Percentiles rank a stretch among this genome's conserved stretches.
These are phyloP conservation scores for Paecilomyces formosus DNA, from an alignment of 2,329 filamentous ascomycete genomes.

Conservation along the genomic window DNA sequence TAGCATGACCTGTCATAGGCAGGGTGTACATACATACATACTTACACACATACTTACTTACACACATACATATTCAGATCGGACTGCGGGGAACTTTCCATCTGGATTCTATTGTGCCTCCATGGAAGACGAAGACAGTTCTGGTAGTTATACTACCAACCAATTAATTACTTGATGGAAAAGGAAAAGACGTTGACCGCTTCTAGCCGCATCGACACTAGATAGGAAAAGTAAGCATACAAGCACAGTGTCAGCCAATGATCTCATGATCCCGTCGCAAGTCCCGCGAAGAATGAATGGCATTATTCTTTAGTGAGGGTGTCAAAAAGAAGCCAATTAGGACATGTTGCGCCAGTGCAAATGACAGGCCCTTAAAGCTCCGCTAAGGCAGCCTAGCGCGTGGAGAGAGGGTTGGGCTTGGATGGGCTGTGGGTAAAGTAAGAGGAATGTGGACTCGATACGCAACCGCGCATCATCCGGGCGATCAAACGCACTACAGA, in stretches of 20 bases:
- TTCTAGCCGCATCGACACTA: no score
- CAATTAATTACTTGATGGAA: no score
- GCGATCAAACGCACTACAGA: neutral
- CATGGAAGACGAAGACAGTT: no score
- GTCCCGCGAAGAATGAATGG: neutral
- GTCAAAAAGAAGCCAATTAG: neutral
- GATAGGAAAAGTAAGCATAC: no score
- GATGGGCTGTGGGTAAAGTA: neutral
- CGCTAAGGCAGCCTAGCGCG: neutral
- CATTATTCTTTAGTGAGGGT: neutral
- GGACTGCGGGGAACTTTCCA: no score
- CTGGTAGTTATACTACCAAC: no score
- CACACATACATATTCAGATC: no score
- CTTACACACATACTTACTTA: no score
- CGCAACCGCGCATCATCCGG: neutral
- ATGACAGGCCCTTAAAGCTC: neutral
- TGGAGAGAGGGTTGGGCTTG: neutral
- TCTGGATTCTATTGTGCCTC: no score
- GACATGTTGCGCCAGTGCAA: neutral
- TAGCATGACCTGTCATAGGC: neutral
- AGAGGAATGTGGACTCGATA: neutral
- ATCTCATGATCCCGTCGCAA: neutral
- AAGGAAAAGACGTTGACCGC: no score
- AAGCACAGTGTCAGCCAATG: neutral
- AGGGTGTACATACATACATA: neutral